Conservation (phyloP, 768 basidiomycete genomes). For the Solioccasus polychromus region DNA sequence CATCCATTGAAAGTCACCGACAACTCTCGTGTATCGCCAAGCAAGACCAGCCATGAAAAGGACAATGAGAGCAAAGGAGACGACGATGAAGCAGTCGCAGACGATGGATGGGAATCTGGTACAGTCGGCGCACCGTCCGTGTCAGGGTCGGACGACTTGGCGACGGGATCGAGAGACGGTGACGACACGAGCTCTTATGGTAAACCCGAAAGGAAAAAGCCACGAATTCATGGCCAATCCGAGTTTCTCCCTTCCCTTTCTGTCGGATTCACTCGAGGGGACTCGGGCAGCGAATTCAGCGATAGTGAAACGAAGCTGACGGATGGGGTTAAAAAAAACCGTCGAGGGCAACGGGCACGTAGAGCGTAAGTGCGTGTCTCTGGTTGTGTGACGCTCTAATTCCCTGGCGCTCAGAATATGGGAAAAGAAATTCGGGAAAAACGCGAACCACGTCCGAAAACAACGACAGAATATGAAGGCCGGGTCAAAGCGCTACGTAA, state of each 20-base stretch:
- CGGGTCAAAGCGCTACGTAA: slow-evolving; percentile 12
- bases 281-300: slow-evolving; percentile 75
- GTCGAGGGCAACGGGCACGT: slow-evolving; percentile 91
- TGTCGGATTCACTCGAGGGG: slow-evolving; percentile 79
- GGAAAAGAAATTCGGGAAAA: slow-evolving; percentile 93
- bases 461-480: slow-evolving; percentile 28
- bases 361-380: slow-evolving; percentile 67
- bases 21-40: slow-evolving; percentile 9
- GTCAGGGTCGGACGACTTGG: slow-evolving; percentile 29
- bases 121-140: slow-evolving; percentile 32
- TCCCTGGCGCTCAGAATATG: slow-evolving; percentile 64
- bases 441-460: slow-evolving; percentile 89
- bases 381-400: neutral
- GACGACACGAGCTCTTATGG: slow-evolving; percentile 26
- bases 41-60: slow-evolving; percentile 3
- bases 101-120: slow-evolving; percentile 43
- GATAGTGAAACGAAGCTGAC: slow-evolving; percentile 56
- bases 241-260: slow-evolving; percentile 88
- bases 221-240: slow-evolving; percentile 33
- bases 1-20: slow-evolving; percentile 25
- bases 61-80: slow-evolving; percentile 22
- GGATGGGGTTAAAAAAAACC: slow-evolving; percentile 70
- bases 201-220: slow-evolving; percentile 11
- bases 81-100: slow-evolving; percentile 4
- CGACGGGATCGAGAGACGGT: slow-evolving; percentile 37